Conservation (phyloP, 2,329 filamentous ascomycete genomes). For the Aureobasidium subglaciale region DNA sequence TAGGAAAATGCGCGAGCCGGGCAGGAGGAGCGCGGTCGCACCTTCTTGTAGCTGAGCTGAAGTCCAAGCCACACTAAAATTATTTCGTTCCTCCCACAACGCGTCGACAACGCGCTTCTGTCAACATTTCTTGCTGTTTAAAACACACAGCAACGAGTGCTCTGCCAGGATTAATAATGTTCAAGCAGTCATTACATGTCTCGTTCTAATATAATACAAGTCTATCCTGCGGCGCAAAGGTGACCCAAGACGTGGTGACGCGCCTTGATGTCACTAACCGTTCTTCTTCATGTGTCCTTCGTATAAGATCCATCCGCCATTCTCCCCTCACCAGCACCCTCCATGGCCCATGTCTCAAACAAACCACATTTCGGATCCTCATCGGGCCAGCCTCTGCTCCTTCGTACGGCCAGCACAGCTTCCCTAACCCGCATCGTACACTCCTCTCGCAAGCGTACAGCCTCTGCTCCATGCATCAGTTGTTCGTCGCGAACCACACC, state of each 20-base stretch:
- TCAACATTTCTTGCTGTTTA: neutral
- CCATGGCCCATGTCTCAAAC: constrained; percentile 70
- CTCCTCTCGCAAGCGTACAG: constrained; percentile 67
- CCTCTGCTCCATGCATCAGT: constrained; percentile 65
- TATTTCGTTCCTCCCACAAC: neutral
- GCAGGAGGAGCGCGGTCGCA: neutral
- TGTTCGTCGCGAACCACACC: constrained; percentile 61
- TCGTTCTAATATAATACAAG: neutral
- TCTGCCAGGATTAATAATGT: no score
- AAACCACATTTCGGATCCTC: constrained; percentile 70
- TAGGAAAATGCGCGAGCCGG: neutral
- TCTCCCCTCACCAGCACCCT: constrained; percentile 46
- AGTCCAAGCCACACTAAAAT: neutral
- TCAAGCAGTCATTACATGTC: neutral
- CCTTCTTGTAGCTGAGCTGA: neutral
- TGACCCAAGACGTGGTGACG: neutral
- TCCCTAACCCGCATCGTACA: constrained; percentile 70
- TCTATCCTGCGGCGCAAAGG: neutral
- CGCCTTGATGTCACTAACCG: constrained; percentile 11
- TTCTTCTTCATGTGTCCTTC: constrained; percentile 43
- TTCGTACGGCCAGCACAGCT: constrained; percentile 72
- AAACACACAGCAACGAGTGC: no score
- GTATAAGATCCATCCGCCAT: constrained; percentile 57
- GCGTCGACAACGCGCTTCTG: neutral
- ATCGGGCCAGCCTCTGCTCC: constrained; percentile 65